These are phyloP conservation scores for Tylopilus plumbeoviolaceoides DNA, from an alignment of 768 basidiomycete species.

Conservation along the genomic window DNA sequence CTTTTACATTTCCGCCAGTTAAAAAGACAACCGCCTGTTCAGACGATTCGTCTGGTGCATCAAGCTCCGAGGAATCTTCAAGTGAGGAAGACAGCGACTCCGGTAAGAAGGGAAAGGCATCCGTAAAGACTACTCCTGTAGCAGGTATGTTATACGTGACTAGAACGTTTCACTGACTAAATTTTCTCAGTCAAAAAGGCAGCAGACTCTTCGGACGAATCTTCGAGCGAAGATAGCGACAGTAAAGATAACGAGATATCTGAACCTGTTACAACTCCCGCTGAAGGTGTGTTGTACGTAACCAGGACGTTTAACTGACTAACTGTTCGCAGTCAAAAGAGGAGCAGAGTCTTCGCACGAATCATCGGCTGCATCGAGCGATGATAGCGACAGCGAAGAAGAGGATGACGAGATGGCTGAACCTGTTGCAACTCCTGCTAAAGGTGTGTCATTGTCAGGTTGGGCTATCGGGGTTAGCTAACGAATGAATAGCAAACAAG, in stretches of 20 bases:
- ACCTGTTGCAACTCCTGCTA: slow-evolving; percentile 33
- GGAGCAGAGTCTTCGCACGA: too few species aligned
- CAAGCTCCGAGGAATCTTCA: too few species aligned
- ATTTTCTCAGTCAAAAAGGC: not conserved
- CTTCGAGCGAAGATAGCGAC: not conserved
- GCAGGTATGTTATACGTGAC: too few species aligned
- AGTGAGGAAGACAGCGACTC: too few species aligned
- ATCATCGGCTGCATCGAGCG: slow-evolving; percentile 6
- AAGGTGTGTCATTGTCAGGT: slow-evolving; percentile 28
- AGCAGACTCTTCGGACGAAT: not conserved
- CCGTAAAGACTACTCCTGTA: too few species aligned
- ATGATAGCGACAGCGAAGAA: slow-evolving; percentile 3
- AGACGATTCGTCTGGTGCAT: too few species aligned
- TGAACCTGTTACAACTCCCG: slow-evolving; percentile 24
- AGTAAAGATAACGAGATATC: too few species aligned
- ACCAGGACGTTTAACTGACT: too few species aligned
- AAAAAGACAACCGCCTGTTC: too few species aligned
- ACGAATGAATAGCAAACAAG: slow-evolving; percentile 28
- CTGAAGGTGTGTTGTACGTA: slow-evolving; percentile 22
- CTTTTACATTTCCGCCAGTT: too few species aligned
- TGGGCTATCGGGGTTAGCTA: not conserved
- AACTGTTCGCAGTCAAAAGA: not conserved
- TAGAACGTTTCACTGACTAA: not conserved
- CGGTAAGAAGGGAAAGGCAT: too few species aligned
- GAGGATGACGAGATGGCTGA: not conserved